A percentile compares a stretch with the other conserved stretches of the same genome.
Evolutionary conservation across 306 rosid genomes (phyloP).

Genomic region (Rosa persica): DNA sequence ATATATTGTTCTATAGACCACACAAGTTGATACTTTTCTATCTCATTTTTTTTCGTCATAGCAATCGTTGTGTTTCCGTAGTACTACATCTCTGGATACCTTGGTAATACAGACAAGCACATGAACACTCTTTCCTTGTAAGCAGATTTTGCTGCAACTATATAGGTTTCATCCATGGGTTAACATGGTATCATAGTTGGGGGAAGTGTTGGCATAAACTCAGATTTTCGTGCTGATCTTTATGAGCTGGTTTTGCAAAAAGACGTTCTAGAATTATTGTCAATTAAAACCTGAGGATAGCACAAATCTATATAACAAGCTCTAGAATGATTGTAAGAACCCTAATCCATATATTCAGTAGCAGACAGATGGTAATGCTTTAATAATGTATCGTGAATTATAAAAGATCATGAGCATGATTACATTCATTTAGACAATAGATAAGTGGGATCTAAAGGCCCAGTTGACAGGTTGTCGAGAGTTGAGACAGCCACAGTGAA

Average conservation of each 20-base stretch:
- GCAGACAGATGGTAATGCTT: neutral
- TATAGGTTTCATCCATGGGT: neutral
- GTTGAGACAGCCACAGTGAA: too few relatives aligned
- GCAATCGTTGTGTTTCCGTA: neutral
- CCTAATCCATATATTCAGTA: neutral
- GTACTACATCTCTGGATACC: neutral
- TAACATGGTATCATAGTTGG: too few relatives aligned
- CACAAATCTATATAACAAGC: neutral
- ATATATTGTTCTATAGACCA: neutral
- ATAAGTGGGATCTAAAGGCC: neutral
- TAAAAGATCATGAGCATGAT: neutral
- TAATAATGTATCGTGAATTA: neutral
- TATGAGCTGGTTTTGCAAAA: too few relatives aligned
- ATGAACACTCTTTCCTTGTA: neutral
- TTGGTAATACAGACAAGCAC: neutral
- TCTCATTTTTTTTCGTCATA: neutral
- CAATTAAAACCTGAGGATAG: neutral
- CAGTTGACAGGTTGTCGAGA: too few relatives aligned
- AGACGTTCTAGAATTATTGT: too few relatives aligned
- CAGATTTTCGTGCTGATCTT: too few relatives aligned
- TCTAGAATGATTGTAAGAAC: neutral
- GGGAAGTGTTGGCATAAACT: too few relatives aligned
- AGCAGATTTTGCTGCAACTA: neutral
- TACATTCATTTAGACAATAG: neutral
- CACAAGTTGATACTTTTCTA: neutral